Conservation (phyloP, 768 basidiomycete genomes). For the Leucosporidium yakuticum region DNA sequence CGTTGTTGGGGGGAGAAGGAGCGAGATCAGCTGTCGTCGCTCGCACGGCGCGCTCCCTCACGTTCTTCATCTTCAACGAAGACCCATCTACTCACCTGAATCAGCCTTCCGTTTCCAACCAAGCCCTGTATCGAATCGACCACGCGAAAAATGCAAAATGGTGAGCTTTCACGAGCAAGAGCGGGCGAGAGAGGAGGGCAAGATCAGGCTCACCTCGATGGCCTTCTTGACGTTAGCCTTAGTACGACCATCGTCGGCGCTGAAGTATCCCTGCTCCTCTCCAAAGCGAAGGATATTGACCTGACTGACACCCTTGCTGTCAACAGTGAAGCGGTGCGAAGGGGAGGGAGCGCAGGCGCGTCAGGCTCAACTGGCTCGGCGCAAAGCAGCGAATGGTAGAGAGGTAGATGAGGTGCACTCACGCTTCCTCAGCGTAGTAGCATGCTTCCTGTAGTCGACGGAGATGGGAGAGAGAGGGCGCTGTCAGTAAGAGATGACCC, state of each 20-base stretch:
- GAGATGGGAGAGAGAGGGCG: too few relatives aligned
- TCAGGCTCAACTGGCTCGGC: not conserved
- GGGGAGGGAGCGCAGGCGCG: not conserved
- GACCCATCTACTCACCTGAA: too few relatives aligned
- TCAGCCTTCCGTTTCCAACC: not conserved
- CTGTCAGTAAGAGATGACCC: too few relatives aligned
- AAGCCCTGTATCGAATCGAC: not conserved
- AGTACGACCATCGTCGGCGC: not conserved
- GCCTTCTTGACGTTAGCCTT: not conserved
- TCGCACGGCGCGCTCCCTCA: too few relatives aligned
- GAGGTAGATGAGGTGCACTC: not conserved
- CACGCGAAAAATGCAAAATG: not conserved
- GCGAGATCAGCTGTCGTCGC: too few relatives aligned
- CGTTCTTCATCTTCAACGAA: too few relatives aligned
- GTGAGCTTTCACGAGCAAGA: not conserved
- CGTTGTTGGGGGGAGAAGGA: too few relatives aligned
- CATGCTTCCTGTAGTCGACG: too few relatives aligned
- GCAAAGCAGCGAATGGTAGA: not conserved
- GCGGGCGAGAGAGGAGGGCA: not conserved
- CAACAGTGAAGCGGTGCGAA: not conserved
- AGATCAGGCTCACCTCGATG: not conserved
- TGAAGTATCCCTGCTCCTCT: too few relatives aligned
- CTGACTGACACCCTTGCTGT: not conserved
- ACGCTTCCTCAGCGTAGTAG: too few relatives aligned
- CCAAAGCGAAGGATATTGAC: not conserved